Base-by-base conservation (phyloP, 768 basidiomycete species). In the Boletus tylopilopsis region DNA sequence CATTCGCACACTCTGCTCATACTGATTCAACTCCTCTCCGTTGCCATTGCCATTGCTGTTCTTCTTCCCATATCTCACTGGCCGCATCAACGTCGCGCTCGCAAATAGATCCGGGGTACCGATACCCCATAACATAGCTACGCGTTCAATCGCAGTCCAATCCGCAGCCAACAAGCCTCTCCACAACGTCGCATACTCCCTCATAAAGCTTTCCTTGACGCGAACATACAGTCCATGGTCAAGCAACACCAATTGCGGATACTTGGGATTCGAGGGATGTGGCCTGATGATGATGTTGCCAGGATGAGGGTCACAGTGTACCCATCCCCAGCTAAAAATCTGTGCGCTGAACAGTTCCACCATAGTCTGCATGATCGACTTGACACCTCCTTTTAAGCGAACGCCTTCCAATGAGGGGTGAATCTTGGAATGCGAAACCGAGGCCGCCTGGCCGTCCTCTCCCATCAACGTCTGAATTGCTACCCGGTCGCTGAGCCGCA, bases 261-360 rank as follows among this genome's bases (percentile, higher is more conserved):
- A 58, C 36, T 27, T 45, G 4, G 53, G 42, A 18, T 57, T 45
- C 21, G 42, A 53, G 25, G 66, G 66, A 34, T 64, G 53, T 1
- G 79, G 80, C 8, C 78, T 88, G 58, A 85, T 80, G 67, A 81
- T 80, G 51, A 94, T 78, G 67, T 95, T 91, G 10, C 88, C 87
- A 3, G 85, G 84, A 55, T 88, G 81, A 0, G 81, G 81, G 49
- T 84, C 81, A 61, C 91, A 91, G 66, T 90, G 85, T 4, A 93
- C 85, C 77, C 84, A 93, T 11, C 93, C 92, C 88, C 88, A 96
- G 50, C 79, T 78, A 66, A 96, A 97, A 68, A 94, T 94, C 73
- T 82, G 91, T 3, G 87, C 90, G 25, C 85, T 85, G 72, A 94
- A 94, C 2, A 92, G 74, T 53, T 90, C 85, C 32, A 93, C 83